A percentile compares a stretch with the other conserved stretches of the same genome.
These are phyloP conservation scores for Pleurotus tuber-regium DNA, from an alignment of 768 basidiomycete genomes.

Conservation along the genomic window DNA sequence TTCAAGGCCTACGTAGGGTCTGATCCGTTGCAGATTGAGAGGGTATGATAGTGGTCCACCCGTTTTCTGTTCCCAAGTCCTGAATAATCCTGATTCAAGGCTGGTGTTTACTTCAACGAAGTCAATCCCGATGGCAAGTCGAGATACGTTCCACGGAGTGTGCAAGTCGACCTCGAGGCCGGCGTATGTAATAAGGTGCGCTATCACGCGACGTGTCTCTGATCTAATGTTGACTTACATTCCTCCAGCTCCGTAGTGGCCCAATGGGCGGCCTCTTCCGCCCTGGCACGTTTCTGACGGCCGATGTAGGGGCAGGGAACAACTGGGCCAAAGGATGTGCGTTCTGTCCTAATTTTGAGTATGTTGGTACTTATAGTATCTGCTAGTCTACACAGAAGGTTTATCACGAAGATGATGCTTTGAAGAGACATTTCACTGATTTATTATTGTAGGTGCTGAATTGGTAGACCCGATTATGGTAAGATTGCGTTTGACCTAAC, in stretches of 20 bases:
- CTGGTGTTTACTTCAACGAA: conserved; percentile 81
- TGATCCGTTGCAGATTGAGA: conserved; percentile 71
- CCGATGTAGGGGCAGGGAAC: conserved; percentile 72
- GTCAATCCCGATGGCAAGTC: conserved; percentile 46
- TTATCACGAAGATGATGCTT: conserved; percentile 17
- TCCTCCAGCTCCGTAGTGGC: conserved; percentile 60
- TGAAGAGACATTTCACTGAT: not conserved
- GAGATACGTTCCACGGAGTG: conserved; percentile 87
- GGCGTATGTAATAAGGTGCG: conserved; percentile 80
- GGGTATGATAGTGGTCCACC: conserved; percentile 41
- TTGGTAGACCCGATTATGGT: conserved; percentile 83
- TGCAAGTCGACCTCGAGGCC: conserved; percentile 88
- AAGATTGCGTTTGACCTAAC: too few relatives aligned
- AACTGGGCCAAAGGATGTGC: conserved; percentile 96
- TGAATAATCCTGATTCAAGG: too few relatives aligned
- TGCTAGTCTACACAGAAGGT: conserved; percentile 86
- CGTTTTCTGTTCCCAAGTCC: not conserved
- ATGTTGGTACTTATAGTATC: not conserved
- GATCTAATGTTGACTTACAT: not conserved
- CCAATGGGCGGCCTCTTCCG: conserved; percentile 74
- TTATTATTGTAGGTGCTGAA: conserved; percentile 66
- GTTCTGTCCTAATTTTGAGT: conserved; percentile 26
- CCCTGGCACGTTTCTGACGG: conserved; percentile 81
- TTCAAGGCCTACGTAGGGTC: conserved; percentile 67
- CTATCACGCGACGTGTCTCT: conserved; percentile 8